Evolutionary conservation across 495 filamentous ascomycete genomes (phyloP).

Genomic region (Tetracladium setigerum): DNA sequence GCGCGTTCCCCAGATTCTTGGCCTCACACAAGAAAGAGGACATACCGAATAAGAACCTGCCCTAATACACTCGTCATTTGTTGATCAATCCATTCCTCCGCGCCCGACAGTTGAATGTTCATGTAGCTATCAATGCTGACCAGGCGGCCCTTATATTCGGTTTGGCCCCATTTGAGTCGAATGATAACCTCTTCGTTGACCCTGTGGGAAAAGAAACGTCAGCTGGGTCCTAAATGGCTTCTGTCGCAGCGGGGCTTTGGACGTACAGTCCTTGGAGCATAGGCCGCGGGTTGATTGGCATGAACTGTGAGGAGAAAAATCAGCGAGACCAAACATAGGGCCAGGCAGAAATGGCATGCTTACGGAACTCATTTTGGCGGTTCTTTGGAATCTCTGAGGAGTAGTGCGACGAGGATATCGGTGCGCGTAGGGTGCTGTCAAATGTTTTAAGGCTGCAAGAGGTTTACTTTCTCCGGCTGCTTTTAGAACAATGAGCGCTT

Average conservation of each 20-base stretch:
- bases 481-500: conserved; percentile 8
- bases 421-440: conserved; percentile 5
- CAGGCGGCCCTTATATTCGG: conserved; percentile 88
- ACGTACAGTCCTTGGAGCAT: conserved; percentile 82
- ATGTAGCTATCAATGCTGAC: conserved; percentile 96
- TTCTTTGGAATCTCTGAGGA: not conserved
- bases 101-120: conserved; percentile 87
- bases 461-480: not conserved
- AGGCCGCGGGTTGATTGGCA: conserved; percentile 84
- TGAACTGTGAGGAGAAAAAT: conserved; percentile 43
- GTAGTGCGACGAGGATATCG: conserved; percentile 4
- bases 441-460: conserved; percentile 14
- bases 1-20: not conserved
- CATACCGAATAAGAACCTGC: conserved; percentile 84
- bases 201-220: conserved; percentile 30
- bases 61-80: conserved; percentile 79
- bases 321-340: not conserved
- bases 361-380: conserved; percentile 19
- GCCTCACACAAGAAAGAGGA: conserved; percentile 7
- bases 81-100: conserved; percentile 87
- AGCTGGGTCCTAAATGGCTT: not conserved
- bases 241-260: not conserved
- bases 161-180: conserved; percentile 94
- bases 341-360: not conserved
- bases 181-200: conserved; percentile 87